These are phyloP conservation scores for Boletus coccyginus DNA, from an alignment of 768 basidiomycete species.

Conservation along the genomic window DNA sequence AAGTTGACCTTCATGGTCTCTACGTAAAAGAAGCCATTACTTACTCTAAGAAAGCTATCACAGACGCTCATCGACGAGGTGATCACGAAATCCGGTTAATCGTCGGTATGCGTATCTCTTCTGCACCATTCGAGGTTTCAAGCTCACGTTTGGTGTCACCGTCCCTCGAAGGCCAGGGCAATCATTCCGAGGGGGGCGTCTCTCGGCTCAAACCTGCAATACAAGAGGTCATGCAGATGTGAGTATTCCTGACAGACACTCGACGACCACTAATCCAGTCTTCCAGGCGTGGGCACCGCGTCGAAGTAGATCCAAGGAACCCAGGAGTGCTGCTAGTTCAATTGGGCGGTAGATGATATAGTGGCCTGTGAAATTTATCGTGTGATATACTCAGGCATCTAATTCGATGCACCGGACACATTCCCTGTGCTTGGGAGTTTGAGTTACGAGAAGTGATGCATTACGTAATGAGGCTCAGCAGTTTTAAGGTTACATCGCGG, in stretches of 20 bases:
- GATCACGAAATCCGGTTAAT: conserved; percentile 71
- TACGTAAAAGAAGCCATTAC: conserved; percentile 90
- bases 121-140: not conserved
- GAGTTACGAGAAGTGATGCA: too few relatives aligned
- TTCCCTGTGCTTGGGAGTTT: not conserved
- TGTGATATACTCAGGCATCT: not conserved
- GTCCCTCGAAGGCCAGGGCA: conserved; percentile 66
- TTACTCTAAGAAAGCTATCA: conserved; percentile 66
- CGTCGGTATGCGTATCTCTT: conserved; percentile 57
- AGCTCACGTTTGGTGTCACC: not conserved
- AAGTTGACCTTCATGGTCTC: conserved; percentile 88
- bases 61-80: conserved; percentile 58
- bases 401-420: not conserved
- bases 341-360: not conserved
- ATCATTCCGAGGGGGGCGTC: conserved; percentile 73
- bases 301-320: conserved; percentile 77
- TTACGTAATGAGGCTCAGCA: not conserved
- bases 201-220: conserved; percentile 91
- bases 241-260: conserved; percentile 14
- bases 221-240: conserved; percentile 77
- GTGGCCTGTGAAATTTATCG: not conserved
- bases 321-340: conserved; percentile 81
- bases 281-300: conserved; percentile 63
- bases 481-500: not conserved
- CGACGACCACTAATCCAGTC: not conserved